Evolutionary conservation across 73 alveolate species (phyloP), one percentile per base, ranked within the genome.

Genomic region (Effrenium voratum): DNA sequence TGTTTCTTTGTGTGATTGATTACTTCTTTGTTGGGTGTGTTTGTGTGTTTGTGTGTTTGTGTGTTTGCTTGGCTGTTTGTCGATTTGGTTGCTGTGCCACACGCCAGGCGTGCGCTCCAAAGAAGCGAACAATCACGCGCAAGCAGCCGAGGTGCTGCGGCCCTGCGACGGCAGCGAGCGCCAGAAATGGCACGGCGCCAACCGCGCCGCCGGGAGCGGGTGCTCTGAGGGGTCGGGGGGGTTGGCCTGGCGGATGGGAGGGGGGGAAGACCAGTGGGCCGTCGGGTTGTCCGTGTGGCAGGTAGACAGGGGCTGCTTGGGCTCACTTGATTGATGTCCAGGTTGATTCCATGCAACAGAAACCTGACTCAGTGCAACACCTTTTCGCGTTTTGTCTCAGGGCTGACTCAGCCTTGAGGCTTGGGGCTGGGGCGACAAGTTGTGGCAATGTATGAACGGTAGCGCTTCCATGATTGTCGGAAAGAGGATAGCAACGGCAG

Each of bases 121-220:
- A n/a, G n/a, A n/a, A 52, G 63, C 19, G 63, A 52, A 8, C 63
- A 12, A 19, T 52, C 63, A 52, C 63, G 19, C 19, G 26, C 19
- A 8, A 12, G 8, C 19, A 52, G 26, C 32, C 12, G 8, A 88
- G 95, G 95, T 66, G 52, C 95, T 88, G 36, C 34, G 49, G 59
- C 95, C 95, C 28, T 88, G 95, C 47, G 30, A 34, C 44, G 75
- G 72, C 80, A 57, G 81, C 52, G 95, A 88, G 32, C 84, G 95
- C 43, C 95, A 88, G 77, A 84, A 85, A 32, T 88, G 95, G 95
- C 95, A 88, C n/a, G 95, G 85, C 38, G 95, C 95, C 86, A 88
- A 88, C 47, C 83, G 81, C 66, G 47, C 26, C 28, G 91, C 44
- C 91, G 28, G n/a, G 68, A 68, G 91, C 12, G 47, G 46, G 91